A percentile compares a stretch with the other conserved stretches of the same genome.
Conservation (phyloP, 352 stramenopile species). For the Pythium utonaiense region DNA sequence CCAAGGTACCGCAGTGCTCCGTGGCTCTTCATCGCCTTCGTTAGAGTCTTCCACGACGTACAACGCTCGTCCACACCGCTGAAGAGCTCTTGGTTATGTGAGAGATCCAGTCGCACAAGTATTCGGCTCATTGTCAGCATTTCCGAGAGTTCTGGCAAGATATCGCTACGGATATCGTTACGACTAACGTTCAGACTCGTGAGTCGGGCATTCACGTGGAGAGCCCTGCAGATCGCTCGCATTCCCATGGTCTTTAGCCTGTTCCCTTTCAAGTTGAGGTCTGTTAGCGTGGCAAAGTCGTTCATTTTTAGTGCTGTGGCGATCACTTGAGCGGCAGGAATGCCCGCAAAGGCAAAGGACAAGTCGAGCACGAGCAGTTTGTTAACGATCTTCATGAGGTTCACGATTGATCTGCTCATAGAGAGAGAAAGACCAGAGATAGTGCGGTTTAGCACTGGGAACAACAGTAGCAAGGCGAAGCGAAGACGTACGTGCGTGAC, state of each 20-base stretch:
- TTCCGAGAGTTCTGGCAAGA: constrained; percentile 10
- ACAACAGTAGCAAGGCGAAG: too few species aligned
- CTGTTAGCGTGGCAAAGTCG: constrained; percentile 29
- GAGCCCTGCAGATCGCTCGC: constrained; percentile 18
- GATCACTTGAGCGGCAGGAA: constrained; percentile 29
- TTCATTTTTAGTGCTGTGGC: constrained; percentile 33
- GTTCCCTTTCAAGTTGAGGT: constrained; percentile 33
- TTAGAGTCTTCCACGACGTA: background rate
- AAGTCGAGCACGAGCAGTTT: constrained; percentile 29
- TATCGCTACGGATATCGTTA: constrained; percentile 35
- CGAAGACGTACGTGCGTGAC: constrained; percentile 16
- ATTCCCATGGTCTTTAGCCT: constrained; percentile 30
- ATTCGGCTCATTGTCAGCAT: constrained; percentile 12
- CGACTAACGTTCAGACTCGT: constrained; percentile 31
- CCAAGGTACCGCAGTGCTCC: constrained; percentile 1
- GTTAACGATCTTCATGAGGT: constrained; percentile 30
- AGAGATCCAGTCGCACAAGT: constrained; percentile 15
- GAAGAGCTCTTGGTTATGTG: constrained; percentile 6
- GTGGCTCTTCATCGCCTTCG: background rate
- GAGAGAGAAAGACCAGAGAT: too few species aligned
- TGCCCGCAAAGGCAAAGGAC: constrained; percentile 40
- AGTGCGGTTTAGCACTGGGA: too few species aligned
- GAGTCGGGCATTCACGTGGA: constrained; percentile 26
- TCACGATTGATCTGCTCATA: constrained; percentile 24
- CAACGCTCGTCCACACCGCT: background rate